Evolutionary conservation across 352 stramenopile species (phyloP).

Genomic region (Globisporangium uncinulatum): DNA sequence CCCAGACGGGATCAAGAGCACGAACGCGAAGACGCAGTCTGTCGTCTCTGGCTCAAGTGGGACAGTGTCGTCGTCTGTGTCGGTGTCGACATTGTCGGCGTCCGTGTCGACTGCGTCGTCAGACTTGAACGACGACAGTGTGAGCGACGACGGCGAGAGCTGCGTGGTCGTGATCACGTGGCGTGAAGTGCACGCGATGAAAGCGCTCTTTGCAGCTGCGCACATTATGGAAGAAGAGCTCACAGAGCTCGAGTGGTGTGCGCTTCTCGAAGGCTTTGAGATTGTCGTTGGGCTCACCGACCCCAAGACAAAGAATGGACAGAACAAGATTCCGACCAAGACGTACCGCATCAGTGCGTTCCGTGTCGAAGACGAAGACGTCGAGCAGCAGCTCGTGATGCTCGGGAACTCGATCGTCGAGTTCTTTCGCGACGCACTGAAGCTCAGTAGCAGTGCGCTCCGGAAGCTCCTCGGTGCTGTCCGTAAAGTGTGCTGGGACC

Average conservation of each 20-base stretch:
- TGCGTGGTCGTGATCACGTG: slow-evolving; percentile 65
- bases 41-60: slow-evolving; percentile 15
- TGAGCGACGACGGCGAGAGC: slow-evolving; percentile 52
- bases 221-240: slow-evolving; percentile 87
- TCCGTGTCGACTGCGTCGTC: slow-evolving; percentile 1
- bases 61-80: slow-evolving; percentile 1
- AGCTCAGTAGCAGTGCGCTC: slow-evolving; percentile 55
- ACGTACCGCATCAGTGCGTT: slow-evolving; percentile 70
- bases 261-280: slow-evolving; percentile 74
- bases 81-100: too few species aligned
- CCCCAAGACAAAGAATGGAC: slow-evolving; percentile 60
- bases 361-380: slow-evolving; percentile 77
- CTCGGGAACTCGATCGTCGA: slow-evolving; percentile 80
- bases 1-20: slow-evolving; percentile 49
- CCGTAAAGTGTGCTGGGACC: slow-evolving; percentile 60
- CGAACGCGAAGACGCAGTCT: slow-evolving; percentile 23
- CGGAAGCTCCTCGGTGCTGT: slow-evolving; percentile 56
- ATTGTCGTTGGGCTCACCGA: slow-evolving; percentile 74
- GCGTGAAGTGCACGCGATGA: slow-evolving; percentile 87
- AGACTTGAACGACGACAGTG: slow-evolving; percentile 33
- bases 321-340: slow-evolving; percentile 71
- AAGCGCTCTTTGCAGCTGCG: slow-evolving; percentile 72
- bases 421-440: slow-evolving; percentile 71
- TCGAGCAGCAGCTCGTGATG: slow-evolving; percentile 85
- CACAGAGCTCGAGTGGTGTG: slow-evolving; percentile 65